Evolutionary conservation across 1,284 basidiomycete species (phyloP), one percentile per base, ranked within the genome.

Genomic region (Heterobasidion annosum): DNA sequence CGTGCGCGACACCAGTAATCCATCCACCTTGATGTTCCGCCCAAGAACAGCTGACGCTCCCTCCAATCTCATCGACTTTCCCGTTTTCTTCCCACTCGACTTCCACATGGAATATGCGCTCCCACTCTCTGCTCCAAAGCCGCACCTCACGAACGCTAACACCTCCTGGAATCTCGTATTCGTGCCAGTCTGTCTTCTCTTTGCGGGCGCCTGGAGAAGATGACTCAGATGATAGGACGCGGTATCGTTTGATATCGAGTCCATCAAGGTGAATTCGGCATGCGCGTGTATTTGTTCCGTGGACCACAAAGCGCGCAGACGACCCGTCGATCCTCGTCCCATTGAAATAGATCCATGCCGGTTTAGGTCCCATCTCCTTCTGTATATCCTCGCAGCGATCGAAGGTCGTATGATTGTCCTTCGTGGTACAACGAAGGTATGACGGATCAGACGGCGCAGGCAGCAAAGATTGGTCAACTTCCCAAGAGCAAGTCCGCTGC

Each of bases 101-200:
- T 58, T 81, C 75, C 19, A 86, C 78, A 34, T 72, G 73, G 58
- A 87, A 86, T 58, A 65, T 68, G 57, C 73, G 73, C 12, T 74
- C 81, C 81, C 87, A 90, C n/a, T 72, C 74, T 33, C 88, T 73
- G 56, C 81, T 85, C 85, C 84, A 91, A 13, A 91, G 67, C 49
- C 74, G 65, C 51, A 87, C 52, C 61, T 77, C 71, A 34, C 48
- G 51, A 3, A 55, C 32, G n/a, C 63, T 65, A 40, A 81, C 52
- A 0, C 77, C 81, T 6, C 62, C 61, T 0, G 72, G 69, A 12
- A 77, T 60, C 37, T 70, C 70, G 61, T 78, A 81, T 3, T 73
- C 73, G 2, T 65, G 62, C 58, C 80, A 81, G 56, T 63, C 69
- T 50, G 61, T 66, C 5, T 69, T 67, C 32, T 40, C n/a, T 40